A percentile compares a stretch with the other conserved stretches of the same genome.
Evolutionary conservation across 2,329 filamentous ascomycete genomes (phyloP).

Genomic region (Talaromyces islandicus): DNA sequence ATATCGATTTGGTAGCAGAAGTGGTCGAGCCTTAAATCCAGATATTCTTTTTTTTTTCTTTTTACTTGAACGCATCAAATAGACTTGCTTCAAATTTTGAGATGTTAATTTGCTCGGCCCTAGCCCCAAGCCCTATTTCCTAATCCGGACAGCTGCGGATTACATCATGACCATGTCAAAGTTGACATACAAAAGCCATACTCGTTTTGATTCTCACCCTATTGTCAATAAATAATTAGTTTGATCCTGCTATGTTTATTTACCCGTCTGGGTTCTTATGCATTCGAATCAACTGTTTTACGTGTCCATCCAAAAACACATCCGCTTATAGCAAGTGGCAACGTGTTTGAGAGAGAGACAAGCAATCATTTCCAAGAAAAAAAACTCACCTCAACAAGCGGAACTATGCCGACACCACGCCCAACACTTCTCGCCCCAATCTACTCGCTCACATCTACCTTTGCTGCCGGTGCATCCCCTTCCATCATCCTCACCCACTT

Average conservation of each 20-base stretch:
- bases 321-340: not conserved
- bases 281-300: not conserved
- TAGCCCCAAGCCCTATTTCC: constrained; percentile 2
- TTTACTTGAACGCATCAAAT: too few species aligned
- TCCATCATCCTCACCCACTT: constrained; percentile 25
- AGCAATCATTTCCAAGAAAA: not conserved
- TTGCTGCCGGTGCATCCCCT: constrained; percentile 21
- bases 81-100: not conserved
- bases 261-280: not conserved
- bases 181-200: not conserved
- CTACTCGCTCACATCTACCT: constrained; percentile 24
- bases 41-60: not conserved
- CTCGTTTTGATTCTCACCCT: not conserved
- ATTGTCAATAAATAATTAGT: not conserved
- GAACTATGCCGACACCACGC: constrained; percentile 9
- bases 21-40: not conserved
- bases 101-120: not conserved
- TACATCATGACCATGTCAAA: constrained; percentile 2
- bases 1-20: not conserved
- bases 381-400: not conserved
- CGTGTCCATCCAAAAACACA: not conserved
- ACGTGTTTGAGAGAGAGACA: not conserved
- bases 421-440: constrained; percentile 20
- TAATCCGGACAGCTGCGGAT: not conserved
- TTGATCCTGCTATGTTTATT: not conserved